Base-by-base conservation (phyloP, 345 rosid genomes). In the Linum tenue region DNA sequence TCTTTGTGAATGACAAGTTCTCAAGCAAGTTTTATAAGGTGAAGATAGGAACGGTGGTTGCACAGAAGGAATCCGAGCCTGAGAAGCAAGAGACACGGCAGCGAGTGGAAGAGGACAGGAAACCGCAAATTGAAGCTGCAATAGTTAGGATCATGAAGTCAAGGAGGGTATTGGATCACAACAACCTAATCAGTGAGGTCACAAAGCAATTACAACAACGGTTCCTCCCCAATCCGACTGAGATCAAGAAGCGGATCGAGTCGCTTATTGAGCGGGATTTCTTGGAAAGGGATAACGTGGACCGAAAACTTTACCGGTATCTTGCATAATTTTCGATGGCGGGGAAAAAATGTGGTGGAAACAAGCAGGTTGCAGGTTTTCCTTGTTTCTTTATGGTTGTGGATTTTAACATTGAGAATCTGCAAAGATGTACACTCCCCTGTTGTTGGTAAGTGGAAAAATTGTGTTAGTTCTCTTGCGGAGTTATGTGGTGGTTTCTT, bases 91-190 rank as follows among this genome's bases (percentile, higher is more conserved):
- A 94, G 84, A 94, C 99, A 8, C 78, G 99, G 59, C 96, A 90
- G 74, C 86, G 99, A 72, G 99, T 94, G 67, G 99, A 94, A 77
- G 97, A 94, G 78, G 99, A 94, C 69, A 83, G 99, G 82, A 90
- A 90, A 76, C 96, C 97, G 8, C 97, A 90, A 83, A 94, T 94
- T 31, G 99, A 94, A 83, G 99, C 99, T 5, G 97, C 99, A 14
- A 78, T 94, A 5, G 99, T 94, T 69, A 85, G 99, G 81, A 88
- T 94, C 77, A 94, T 94, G 99, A 94, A 94, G 77, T 94, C 99
- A 2, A 85, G 99, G 73, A 90, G 85, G 78, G 87, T 88, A 51
- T 78, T 94, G 63, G 99, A 90, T 82, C 99, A 94, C 76, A 90
- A 94, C 83, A 90, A 94, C 66, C 75, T 94, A 70, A 87, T 94